phyloP scores from a whole-genome alignment of 164 flowering plant species.

The Vitis rotundifolia region DNA sequence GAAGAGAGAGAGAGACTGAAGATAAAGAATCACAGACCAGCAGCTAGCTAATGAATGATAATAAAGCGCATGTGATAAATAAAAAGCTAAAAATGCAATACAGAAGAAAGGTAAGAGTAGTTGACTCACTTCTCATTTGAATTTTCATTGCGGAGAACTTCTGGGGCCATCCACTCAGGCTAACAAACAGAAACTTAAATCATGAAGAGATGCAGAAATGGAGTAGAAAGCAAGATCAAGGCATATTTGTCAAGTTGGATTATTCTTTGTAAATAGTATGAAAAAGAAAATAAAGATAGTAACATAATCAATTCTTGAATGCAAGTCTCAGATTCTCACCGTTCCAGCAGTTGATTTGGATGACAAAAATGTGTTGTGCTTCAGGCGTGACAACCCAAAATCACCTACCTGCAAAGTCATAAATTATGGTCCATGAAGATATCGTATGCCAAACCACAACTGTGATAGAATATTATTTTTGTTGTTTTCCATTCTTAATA shows the following conservation, averaged over 20 bases:
- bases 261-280: neutral
- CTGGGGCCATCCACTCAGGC: constrained; percentile 99
- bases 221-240: neutral
- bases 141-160: constrained; percentile 93
- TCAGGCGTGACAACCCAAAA: constrained; percentile 95
- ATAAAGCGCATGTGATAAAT: too few species aligned
- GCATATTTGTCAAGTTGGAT: too few species aligned
- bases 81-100: neutral
- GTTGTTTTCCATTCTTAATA: neutral
- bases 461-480: neutral
- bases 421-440: neutral
- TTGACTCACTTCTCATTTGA: constrained; percentile 93
- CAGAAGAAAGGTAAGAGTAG: neutral
- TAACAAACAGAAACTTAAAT: constrained; percentile 26
- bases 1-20: too few species aligned
- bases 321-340: constrained; percentile 42
- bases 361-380: constrained; percentile 93
- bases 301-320: neutral
- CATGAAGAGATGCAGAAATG: neutral
- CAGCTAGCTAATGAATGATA: too few species aligned
- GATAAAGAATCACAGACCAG: too few species aligned
- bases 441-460: too few species aligned
- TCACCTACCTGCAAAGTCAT: constrained; percentile 76
- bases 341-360: constrained; percentile 99
- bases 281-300: neutral